Conservation (phyloP, 148 eudicot species). For the Camellia lanceoleosa region DNA sequence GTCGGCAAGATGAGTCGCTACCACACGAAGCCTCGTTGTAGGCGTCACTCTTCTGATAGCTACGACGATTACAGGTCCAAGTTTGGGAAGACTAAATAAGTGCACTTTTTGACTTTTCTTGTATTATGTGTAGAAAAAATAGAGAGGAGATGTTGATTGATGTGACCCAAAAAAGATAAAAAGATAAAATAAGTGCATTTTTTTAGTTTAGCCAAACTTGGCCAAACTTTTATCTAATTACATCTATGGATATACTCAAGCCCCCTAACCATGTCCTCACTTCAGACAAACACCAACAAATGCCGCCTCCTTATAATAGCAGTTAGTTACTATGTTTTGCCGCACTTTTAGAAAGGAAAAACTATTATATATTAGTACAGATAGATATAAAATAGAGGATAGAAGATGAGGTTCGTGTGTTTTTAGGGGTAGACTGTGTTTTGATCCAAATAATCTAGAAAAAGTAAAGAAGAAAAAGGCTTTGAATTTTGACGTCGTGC, state of each 20-base stretch:
- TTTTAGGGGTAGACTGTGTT: not conserved
- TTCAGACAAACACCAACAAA: not conserved
- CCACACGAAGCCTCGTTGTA: constrained; percentile 38
- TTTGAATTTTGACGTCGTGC: not conserved
- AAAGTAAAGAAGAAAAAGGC: not conserved
- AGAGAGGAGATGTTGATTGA: no score
- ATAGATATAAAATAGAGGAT: no score
- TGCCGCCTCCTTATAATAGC: no score
- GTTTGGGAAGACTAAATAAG: no score
- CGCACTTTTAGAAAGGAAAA: not conserved
- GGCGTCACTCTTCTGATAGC: constrained; percentile 30
- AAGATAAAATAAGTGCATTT: no score
- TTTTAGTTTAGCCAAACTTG: no score
- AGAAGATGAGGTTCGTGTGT: not conserved
- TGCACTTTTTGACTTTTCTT: no score
- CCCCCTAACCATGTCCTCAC: not conserved
- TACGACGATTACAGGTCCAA: constrained; percentile 34
- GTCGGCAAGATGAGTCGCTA: constrained; percentile 34
- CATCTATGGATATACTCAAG: not conserved
- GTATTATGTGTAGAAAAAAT: no score
- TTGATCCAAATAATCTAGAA: not conserved
- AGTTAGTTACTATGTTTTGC: no score
- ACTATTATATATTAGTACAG: not conserved
- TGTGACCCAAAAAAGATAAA: no score
- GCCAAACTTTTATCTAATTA: not conserved